These are phyloP conservation scores for Crepidotus variabilis DNA, from an alignment of 768 basidiomycete species.

Conservation along the genomic window DNA sequence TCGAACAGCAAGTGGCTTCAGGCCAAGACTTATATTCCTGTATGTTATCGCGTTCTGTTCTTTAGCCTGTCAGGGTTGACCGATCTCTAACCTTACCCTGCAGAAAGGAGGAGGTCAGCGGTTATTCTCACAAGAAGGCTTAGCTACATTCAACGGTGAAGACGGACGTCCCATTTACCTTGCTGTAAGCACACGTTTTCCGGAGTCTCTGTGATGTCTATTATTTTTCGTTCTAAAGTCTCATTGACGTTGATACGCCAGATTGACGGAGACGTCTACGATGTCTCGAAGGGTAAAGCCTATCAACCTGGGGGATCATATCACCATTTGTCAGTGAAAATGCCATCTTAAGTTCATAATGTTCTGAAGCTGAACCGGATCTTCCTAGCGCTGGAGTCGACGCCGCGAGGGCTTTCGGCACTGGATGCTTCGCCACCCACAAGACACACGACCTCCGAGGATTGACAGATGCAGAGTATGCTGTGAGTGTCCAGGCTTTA, in stretches of 20 bases:
- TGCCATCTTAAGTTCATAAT: conserved; percentile 9
- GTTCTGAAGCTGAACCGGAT: conserved; percentile 18
- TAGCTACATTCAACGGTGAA: conserved; percentile 72
- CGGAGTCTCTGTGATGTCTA: conserved; percentile 5
- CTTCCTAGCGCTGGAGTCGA: conserved; percentile 69
- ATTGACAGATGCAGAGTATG: conserved; percentile 63
- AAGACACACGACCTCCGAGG: conserved; percentile 90
- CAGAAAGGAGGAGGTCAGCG: conserved; percentile 52
- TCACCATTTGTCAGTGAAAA: conserved; percentile 53
- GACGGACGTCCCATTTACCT: conserved; percentile 72
- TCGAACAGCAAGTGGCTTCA: conserved; percentile 61
- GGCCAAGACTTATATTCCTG: conserved; percentile 63
- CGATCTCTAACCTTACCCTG: conserved; percentile 9
- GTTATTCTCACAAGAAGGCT: conserved; percentile 69
- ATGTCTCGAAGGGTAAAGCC: conserved; percentile 74
- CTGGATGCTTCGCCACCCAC: conserved; percentile 90
- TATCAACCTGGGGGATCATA: conserved; percentile 92
- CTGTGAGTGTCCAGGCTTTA: conserved; percentile 40
- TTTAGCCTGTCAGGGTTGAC: neutral
- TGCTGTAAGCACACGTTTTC: conserved; percentile 51
- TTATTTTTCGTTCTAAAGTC: neutral
- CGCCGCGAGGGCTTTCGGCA: conserved; percentile 89
- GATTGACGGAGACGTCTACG: conserved; percentile 93
- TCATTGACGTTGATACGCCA: conserved; percentile 27
- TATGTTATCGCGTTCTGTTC: conserved; percentile 24